Evolutionary conservation across 1,139 yeast genomes (phyloP).

Genomic region (Candida neerlandica): DNA sequence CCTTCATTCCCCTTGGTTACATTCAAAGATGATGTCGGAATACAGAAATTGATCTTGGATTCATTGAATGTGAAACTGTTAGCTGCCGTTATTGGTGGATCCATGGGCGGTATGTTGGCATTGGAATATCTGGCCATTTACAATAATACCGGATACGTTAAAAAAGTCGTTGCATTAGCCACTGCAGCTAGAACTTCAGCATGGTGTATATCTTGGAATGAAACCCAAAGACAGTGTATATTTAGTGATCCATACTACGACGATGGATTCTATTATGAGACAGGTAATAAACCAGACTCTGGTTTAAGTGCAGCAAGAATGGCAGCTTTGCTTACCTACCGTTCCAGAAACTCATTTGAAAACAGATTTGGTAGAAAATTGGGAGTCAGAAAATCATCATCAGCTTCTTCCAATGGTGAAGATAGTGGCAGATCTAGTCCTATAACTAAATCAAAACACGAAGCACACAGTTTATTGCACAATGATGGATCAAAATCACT

Average conservation of each 20-base stretch:
- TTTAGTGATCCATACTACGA: slow-evolving; percentile 91
- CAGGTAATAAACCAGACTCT: slow-evolving; percentile 64
- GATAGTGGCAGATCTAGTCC: slow-evolving; percentile 4
- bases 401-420: not conserved
- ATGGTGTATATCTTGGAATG: slow-evolving; percentile 99
- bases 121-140: slow-evolving; percentile 76
- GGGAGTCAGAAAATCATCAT: slow-evolving; percentile 11
- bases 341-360: slow-evolving; percentile 92
- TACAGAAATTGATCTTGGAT: slow-evolving; percentile 75
- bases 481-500: slow-evolving; percentile 42
- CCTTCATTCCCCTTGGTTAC: slow-evolving; percentile 95
- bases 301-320: slow-evolving; percentile 97
- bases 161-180: slow-evolving; percentile 78
- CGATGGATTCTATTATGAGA: slow-evolving; percentile 76
- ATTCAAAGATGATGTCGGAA: slow-evolving; percentile 82
- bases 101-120: slow-evolving; percentile 99
- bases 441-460: slow-evolving; percentile 43
- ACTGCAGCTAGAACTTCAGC: slow-evolving; percentile 95
- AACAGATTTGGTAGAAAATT: slow-evolving; percentile 81
- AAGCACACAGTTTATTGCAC: slow-evolving; percentile 48
- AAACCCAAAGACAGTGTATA: slow-evolving; percentile 94
- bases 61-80: slow-evolving; percentile 74
- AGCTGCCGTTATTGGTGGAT: slow-evolving; percentile 92
- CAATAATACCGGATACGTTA: slow-evolving; percentile 71
- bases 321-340: slow-evolving; percentile 91